Conservation (phyloP, 306 rosid genomes). For the Erythrophleum fordii region DNA sequence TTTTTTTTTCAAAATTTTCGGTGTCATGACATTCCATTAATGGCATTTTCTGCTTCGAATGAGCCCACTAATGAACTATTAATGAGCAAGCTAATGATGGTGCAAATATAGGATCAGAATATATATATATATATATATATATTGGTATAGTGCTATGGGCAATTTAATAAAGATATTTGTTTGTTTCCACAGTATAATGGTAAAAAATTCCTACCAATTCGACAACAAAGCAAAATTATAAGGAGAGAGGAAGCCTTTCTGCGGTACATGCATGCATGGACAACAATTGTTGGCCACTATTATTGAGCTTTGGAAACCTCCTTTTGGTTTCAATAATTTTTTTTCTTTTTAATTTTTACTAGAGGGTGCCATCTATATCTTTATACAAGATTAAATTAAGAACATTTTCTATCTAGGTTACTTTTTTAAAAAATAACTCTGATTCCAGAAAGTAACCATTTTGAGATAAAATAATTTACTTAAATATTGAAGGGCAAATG, state of each 20-base stretch:
- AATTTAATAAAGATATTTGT: slow-evolving; percentile 8
- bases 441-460: not conserved
- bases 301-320: not conserved
- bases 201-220: not conserved
- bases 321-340: not conserved
- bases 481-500: not conserved
- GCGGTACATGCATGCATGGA: not conserved
- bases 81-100: slow-evolving; percentile 1
- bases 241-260: not conserved
- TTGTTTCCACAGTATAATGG: not conserved
- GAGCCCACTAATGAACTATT: not conserved
- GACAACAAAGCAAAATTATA: not conserved
- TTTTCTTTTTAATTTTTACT: not conserved
- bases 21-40: not conserved
- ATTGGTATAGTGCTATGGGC: not conserved
- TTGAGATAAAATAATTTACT: not conserved
- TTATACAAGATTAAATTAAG: not conserved
- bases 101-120: not conserved
- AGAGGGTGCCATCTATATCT: not conserved
- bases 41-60: not conserved
- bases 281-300: not conserved
- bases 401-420: not conserved
- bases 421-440: not conserved
- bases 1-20: not conserved
- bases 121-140: not conserved